Evolutionary conservation across 805 yeast species (phyloP), one percentile per base, ranked within the genome.

Genomic region (Blastobotrys terrestris): DNA sequence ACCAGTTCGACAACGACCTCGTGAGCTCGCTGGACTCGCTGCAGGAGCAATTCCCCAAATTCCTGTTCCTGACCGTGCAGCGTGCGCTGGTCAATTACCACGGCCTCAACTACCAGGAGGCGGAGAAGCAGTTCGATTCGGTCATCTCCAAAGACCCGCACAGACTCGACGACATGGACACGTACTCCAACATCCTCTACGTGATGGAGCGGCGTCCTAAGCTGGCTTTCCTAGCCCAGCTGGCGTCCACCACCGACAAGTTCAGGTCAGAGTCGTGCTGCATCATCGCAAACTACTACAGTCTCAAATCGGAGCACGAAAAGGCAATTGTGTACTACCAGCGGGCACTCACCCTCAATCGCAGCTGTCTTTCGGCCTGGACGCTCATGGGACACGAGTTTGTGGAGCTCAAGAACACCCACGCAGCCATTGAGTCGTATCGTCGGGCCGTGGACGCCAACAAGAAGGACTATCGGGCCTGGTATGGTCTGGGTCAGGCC

Each of bases 401-500:
- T 71, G 95, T 94, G 14, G 99, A 94, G 67, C 76, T 94, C 61
- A 91, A 92, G 64, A 94, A 94, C 69, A 85, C 96, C 0, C 96
- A 94, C 68, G 98, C 98, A 0, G 99, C 99, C 1, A 94, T 94
- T 51, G 97, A 92, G 72, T 83, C 95, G 54, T 94, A 94, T 65
- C 72, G 98, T 59, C 73, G 96, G 44, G 99, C 98, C 0, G 92
- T 91, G 0, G 97, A 90, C 65, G 84, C 91, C 2, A 88, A 87
- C 63, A 78, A 83, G 45, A 84, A 86, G 63, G 99, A 94, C 66
- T 95, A 87, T 67, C 75, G 96, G 49, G 98, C 98, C 0, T 94
- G 99, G 99, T 94, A 92, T 67, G 99, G 99, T 1, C 73, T 94
- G 50, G 99, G 99, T 0, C 98, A 94, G 69, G 98, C 98, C 1